Conservation (phyloP, 306 rosid species). For the Vigna trinervia region DNA sequence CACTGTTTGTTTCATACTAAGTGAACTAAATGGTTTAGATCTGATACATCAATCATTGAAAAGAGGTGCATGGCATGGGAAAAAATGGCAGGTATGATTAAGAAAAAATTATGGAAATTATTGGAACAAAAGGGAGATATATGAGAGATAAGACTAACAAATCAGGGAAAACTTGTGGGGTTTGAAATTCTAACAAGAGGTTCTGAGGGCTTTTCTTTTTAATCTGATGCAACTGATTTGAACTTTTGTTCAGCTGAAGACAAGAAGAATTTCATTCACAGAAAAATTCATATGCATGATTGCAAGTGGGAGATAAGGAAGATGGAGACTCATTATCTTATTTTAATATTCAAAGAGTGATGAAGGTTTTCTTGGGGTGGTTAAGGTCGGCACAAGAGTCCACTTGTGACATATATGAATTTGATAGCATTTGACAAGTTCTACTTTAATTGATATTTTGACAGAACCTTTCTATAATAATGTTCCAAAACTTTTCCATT, state of each 20-base stretch:
- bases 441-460: constrained; percentile 37
- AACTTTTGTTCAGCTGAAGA: constrained; percentile 67
- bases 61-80: not conserved
- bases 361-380: constrained; percentile 35
- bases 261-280: constrained; percentile 47
- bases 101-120: not conserved
- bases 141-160: constrained; percentile 35
- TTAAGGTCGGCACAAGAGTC: constrained; percentile 37
- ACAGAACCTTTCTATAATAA: constrained; percentile 31
- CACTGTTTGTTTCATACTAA: not conserved
- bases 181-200: constrained; percentile 29
- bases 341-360: constrained; percentile 36
- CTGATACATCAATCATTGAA: not conserved
- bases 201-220: not conserved
- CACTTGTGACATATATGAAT: constrained; percentile 46
- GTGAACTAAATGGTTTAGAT: not conserved
- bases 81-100: not conserved
- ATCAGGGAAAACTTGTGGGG: constrained; percentile 39
- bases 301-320: constrained; percentile 55
- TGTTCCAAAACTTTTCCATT: constrained; percentile 45
- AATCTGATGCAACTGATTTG: constrained; percentile 50
- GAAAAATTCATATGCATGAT: constrained; percentile 56
- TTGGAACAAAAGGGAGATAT: constrained; percentile 7
- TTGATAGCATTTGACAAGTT: constrained; percentile 48
- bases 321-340: constrained; percentile 46